These are phyloP conservation scores for Rosellinia necatrix DNA, from an alignment of 2,329 filamentous ascomycete genomes.

Conservation along the genomic window DNA sequence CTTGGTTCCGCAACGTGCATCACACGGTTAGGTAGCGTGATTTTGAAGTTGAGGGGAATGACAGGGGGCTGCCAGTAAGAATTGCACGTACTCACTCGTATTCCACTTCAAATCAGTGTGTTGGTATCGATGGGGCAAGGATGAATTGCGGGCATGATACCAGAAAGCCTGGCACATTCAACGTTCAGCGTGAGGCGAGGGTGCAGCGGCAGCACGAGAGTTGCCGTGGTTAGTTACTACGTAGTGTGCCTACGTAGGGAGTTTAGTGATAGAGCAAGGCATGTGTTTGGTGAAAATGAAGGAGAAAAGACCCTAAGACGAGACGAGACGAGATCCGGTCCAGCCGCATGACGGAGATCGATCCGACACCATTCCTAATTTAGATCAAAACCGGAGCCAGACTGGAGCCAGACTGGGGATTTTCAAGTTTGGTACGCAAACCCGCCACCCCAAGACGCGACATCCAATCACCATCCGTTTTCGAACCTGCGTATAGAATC, in stretches of 20 bases:
- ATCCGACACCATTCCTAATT: slow-evolving; percentile 14
- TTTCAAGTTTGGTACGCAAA: slow-evolving; percentile 3
- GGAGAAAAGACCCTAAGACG: too few relatives aligned
- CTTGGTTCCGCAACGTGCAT: background rate
- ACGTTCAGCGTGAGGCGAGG: too few relatives aligned
- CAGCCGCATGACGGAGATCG: slow-evolving; percentile 17
- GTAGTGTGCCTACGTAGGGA: too few relatives aligned
- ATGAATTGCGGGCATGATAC: too few relatives aligned
- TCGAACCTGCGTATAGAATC: slow-evolving; percentile 2
- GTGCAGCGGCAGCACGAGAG: too few relatives aligned
- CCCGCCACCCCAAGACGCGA: background rate
- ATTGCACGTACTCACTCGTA: background rate
- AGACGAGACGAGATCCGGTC: slow-evolving; percentile 8
- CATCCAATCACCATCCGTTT: slow-evolving; percentile 7
- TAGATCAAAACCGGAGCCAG: too few relatives aligned
- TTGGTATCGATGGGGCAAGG: too few relatives aligned
- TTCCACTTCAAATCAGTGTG: background rate
- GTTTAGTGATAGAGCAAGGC: background rate
- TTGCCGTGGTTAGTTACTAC: too few relatives aligned
- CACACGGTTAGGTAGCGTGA: background rate
- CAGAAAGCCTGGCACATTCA: too few relatives aligned
- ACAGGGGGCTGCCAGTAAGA: background rate
- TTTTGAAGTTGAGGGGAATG: background rate
- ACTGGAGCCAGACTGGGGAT: too few relatives aligned
- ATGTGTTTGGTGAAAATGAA: background rate